Conservation (phyloP, 441 rosid species). For the Geranium incanum region DNA sequence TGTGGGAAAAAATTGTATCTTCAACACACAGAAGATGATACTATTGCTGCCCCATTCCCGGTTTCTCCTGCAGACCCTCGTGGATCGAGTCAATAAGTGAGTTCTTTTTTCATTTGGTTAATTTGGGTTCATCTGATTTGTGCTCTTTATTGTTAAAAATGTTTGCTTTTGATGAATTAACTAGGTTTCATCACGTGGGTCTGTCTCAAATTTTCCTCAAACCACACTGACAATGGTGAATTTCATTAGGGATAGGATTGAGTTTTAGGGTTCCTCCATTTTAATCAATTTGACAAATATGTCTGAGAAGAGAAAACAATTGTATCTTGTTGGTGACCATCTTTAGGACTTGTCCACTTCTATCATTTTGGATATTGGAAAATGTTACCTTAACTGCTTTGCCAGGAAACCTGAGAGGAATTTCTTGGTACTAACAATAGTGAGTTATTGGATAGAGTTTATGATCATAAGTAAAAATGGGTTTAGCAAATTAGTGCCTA, state of each 20-base stretch:
- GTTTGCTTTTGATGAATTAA: neutral
- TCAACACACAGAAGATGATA: slow-evolving; percentile 39
- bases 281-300: too few relatives aligned
- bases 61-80: slow-evolving; percentile 77
- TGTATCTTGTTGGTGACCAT: neutral
- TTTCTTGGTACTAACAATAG: neutral
- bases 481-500: neutral
- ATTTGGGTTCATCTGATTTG: neutral
- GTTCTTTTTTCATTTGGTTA: slow-evolving; percentile 12
- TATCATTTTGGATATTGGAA: too few relatives aligned
- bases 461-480: neutral
- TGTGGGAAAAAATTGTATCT: neutral
- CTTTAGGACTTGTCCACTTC: too few relatives aligned
- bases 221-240: neutral
- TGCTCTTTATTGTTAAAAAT: neutral
- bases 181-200: neutral
- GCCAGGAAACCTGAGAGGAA: neutral
- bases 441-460: neutral
- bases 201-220: neutral
- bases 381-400: neutral
- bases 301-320: neutral
- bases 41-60: slow-evolving; percentile 82
- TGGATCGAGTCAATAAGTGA: slow-evolving; percentile 67
- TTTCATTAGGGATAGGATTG: neutral
- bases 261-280: neutral